Evolutionary conservation across 2,329 filamentous ascomycete species (phyloP), one percentile per base, ranked within the genome.

Genomic region (Penicillium palitans): DNA sequence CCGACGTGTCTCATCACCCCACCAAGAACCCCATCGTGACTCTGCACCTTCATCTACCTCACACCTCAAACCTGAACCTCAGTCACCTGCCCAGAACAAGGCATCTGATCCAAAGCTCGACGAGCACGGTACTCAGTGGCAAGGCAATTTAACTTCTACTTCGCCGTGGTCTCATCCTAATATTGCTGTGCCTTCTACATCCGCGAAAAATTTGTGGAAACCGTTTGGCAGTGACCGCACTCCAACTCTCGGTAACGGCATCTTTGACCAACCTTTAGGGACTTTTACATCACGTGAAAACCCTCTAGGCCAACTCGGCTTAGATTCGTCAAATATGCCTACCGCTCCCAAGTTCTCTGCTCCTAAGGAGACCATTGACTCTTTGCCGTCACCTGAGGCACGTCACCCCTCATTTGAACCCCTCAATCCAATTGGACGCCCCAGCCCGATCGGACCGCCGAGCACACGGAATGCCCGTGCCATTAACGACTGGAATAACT

Each of bases 221-320:
- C 79, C 82, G 39, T 76, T 82, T 39, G 80, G 76, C 53, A 79
- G 79, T 65, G 82, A 84, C 61, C 80, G 82, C 65, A 81, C 83
- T 27, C 79, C 87, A 64, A 82, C 83, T 27, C 79, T 88, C 41
- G 85, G 85, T 17, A 88, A 87, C 71, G 85, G 85, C 31, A 86
- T 84, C 2, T 88, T 88, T 64, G 84, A 86, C 61, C 79, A 79
- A 58, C 74, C 72, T 57, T 79, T 83, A 55, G 76, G 77, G 3
- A 33, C 40, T 35, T 82, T 81, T 55, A 75, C 81, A 46, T 70
- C 78, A 41, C 76, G 78, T 45, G 74, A 80, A 58, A 62, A 77
- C 29, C 63, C 70, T 58, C 72, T 79, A n/a, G 76, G 77, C 52
- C 70, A 73, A 58, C 72, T 79, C 35, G 70, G 72, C 47, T 68